phyloP scores from a whole-genome alignment of 2,329 filamentous ascomycete genomes.

The Pseudopithomyces maydicus region DNA sequence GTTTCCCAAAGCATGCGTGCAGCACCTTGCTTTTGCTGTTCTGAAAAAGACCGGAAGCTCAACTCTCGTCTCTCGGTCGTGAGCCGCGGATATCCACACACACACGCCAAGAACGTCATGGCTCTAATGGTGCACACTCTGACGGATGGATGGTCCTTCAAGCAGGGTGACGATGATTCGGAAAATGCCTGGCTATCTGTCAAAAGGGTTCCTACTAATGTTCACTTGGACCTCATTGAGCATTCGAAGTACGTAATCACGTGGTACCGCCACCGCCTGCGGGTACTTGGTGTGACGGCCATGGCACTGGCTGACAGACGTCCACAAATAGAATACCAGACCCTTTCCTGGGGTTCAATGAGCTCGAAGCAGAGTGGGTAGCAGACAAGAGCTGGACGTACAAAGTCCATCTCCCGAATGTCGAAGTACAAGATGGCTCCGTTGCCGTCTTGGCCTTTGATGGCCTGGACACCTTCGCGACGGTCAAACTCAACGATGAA shows the following conservation, averaged over 20 bases:
- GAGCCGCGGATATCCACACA: constrained; percentile 4
- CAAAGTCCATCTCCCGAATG: constrained; percentile 46
- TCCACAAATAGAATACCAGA: constrained; percentile 51
- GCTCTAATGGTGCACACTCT: constrained; percentile 38
- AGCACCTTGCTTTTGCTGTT: background rate
- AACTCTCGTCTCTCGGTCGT: background rate
- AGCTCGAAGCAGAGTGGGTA: constrained; percentile 56
- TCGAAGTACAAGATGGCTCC: constrained; percentile 31
- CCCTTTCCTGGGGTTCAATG: constrained; percentile 57
- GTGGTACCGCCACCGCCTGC: constrained; percentile 9
- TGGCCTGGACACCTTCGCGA: constrained; percentile 68
- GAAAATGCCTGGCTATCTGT: constrained; percentile 52
- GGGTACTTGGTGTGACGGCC: constrained; percentile 13
- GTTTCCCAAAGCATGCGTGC: background rate
- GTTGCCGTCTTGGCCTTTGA: constrained; percentile 62
- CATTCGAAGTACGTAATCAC: constrained; percentile 49
- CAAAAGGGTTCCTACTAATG: constrained; percentile 52
- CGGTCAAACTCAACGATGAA: constrained; percentile 60
- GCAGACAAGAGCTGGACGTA: constrained; percentile 56
- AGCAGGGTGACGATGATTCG: constrained; percentile 47
- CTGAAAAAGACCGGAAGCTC: background rate
- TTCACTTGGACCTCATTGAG: constrained; percentile 54
- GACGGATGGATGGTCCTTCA: constrained; percentile 52
- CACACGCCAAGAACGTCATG: constrained; percentile 22
- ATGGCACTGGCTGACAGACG: constrained; percentile 21